Conservation (phyloP, 2,329 filamentous ascomycete species). For the Botryotinia narcissicola region DNA sequence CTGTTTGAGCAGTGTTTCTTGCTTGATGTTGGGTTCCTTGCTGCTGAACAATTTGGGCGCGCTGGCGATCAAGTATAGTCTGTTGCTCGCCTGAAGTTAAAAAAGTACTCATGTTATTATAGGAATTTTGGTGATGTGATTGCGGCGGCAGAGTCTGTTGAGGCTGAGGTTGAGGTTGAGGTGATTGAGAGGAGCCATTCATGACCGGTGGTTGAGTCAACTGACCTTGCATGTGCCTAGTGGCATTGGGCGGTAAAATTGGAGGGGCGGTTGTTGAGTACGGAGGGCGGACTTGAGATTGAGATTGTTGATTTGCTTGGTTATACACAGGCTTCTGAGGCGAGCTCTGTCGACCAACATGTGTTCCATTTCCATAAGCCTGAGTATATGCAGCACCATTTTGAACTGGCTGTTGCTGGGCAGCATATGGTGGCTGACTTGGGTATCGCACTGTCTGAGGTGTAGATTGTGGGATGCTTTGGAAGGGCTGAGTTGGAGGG, state of each 20-base stretch:
- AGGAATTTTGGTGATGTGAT: conserved; percentile 19
- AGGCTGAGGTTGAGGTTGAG: conserved; percentile 28
- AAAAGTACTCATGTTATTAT: conserved; percentile 31
- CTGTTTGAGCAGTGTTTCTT: conserved; percentile 34
- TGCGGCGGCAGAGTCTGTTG: conserved; percentile 9
- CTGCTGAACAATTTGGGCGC: conserved; percentile 40
- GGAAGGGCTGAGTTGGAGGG: conserved; percentile 29
- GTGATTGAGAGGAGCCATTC: conserved; percentile 31
- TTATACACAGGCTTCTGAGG: conserved; percentile 37
- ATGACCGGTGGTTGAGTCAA: conserved; percentile 28
- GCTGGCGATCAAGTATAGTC: conserved; percentile 40
- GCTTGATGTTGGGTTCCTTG: conserved; percentile 36
- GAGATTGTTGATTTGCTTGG: conserved; percentile 28
- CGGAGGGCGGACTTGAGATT: conserved; percentile 27
- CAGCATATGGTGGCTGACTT: conserved; percentile 31
- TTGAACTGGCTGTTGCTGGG: conserved; percentile 31
- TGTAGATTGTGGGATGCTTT: conserved; percentile 30
- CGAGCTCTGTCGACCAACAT: conserved; percentile 33
- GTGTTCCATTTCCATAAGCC: conserved; percentile 29
- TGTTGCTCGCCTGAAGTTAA: conserved; percentile 40
- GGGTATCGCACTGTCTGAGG: conserved; percentile 33
- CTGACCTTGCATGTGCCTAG: conserved; percentile 28
- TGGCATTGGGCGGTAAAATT: conserved; percentile 27
- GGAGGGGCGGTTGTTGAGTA: conserved; percentile 33
- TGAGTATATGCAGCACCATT: conserved; percentile 34